phyloP scores from a whole-genome alignment of 2,329 filamentous ascomycete genomes.

The Ascomycota sp. region DNA sequence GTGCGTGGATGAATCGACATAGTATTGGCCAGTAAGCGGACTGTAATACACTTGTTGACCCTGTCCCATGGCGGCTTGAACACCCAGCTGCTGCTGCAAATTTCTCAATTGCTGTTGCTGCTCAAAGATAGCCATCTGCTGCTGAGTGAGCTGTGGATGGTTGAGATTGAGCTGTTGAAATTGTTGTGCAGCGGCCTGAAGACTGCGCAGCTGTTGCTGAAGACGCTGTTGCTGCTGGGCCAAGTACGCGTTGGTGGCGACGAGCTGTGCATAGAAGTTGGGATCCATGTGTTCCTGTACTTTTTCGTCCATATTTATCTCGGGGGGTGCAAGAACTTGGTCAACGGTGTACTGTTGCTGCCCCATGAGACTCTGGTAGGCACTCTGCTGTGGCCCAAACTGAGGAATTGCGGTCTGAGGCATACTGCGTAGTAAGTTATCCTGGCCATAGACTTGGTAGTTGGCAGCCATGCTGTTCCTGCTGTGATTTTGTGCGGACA shows the following conservation, averaged over 20 bases:
- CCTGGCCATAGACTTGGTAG: constrained; percentile 21
- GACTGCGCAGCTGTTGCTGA: constrained; percentile 71
- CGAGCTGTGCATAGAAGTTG: constrained; percentile 63
- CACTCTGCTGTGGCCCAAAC: constrained; percentile 14
- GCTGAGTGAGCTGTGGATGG: constrained; percentile 22
- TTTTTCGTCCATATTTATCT: constrained; percentile 50
- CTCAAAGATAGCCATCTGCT: constrained; percentile 24
- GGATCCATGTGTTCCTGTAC: constrained; percentile 61
- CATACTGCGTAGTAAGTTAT: constrained; percentile 19
- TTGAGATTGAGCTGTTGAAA: constrained; percentile 56
- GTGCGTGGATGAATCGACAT: constrained; percentile 41
- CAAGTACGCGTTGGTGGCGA: constrained; percentile 78
- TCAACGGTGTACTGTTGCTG: constrained; percentile 50
- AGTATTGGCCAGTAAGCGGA: constrained; percentile 66
- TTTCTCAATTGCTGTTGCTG: constrained; percentile 19
- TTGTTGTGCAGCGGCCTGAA: constrained; percentile 66
- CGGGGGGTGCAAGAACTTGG: constrained; percentile 67
- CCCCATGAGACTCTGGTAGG: constrained; percentile 11
- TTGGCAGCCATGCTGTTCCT: constrained; percentile 22
- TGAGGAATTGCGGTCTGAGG: constrained; percentile 37
- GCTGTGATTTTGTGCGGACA: constrained; percentile 18
- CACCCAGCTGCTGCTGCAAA: constrained; percentile 18
- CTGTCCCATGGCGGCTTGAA: constrained; percentile 21
- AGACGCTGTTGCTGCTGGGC: constrained; percentile 87
- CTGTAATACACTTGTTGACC: constrained; percentile 72